A percentile compares a stretch with the other conserved stretches of the same genome.
These are phyloP conservation scores for Corylus avellana DNA, from an alignment of 306 rosid species.

Conservation along the genomic window DNA sequence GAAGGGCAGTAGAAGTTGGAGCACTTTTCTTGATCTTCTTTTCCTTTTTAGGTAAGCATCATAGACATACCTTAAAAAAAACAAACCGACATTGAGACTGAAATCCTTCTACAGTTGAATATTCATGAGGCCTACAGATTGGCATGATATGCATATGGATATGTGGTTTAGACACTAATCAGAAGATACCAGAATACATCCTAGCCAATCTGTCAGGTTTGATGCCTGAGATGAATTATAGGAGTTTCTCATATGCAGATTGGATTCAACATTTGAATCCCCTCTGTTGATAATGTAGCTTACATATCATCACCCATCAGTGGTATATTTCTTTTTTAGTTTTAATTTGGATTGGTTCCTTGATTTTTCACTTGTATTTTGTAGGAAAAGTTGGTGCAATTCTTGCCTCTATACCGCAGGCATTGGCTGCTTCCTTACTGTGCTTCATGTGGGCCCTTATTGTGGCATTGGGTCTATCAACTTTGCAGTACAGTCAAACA, in stretches of 20 bases:
- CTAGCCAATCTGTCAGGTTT: conserved; percentile 3
- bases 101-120: background rate
- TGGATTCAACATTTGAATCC: background rate
- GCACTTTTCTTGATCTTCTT: conserved; percentile 73
- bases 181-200: background rate
- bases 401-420: conserved; percentile 90
- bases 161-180: background rate
- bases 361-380: conserved; percentile 14
- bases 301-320: background rate
- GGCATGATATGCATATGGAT: background rate
- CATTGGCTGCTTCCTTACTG: conserved; percentile 82
- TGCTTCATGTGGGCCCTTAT: conserved; percentile 94
- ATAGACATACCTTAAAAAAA: background rate
- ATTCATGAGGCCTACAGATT: background rate
- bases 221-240: background rate
- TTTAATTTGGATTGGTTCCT: background rate
- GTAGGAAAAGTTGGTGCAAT: conserved; percentile 95
- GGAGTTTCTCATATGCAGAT: background rate
- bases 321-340: background rate
- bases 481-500: conserved; percentile 70
- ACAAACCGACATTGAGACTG: background rate
- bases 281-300: background rate
- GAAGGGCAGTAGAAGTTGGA: conserved; percentile 74
- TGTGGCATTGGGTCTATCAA: conserved; percentile 73
- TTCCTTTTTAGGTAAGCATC: conserved; percentile 68